These are phyloP conservation scores for Edaphochlamys debaryana DNA, from an alignment of 139 green algal species.

Conservation along the genomic window DNA sequence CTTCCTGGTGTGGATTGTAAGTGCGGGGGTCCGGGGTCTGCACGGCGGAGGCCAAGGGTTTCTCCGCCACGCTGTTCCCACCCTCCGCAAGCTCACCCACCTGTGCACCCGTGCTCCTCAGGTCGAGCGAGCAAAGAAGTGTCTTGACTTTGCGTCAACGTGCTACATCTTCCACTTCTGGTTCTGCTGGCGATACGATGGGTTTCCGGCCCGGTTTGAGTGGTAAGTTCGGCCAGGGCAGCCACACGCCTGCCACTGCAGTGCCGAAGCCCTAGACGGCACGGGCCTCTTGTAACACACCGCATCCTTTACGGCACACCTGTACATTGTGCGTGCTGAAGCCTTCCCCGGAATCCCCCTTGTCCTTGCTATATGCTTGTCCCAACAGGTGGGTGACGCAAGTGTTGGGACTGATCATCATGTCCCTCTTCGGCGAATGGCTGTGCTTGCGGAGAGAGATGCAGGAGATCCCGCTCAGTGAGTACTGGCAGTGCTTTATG, in stretches of 20 bases:
- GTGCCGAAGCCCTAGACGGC: too few relatives aligned
- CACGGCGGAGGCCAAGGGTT: too few relatives aligned
- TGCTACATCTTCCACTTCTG: slow-evolving; percentile 86
- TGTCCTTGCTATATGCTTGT: too few relatives aligned
- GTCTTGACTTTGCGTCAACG: slow-evolving; percentile 92
- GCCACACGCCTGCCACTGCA: not conserved
- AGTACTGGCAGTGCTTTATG: too few relatives aligned
- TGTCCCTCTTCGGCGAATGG: slow-evolving; percentile 89
- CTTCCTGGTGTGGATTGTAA: slow-evolving; percentile 69
- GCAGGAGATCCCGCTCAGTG: slow-evolving; percentile 88
- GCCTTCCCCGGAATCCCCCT: too few relatives aligned
- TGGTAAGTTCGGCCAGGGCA: slow-evolving; percentile 71
- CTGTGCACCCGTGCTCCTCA: slow-evolving; percentile 34
- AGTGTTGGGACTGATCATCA: slow-evolving; percentile 67
- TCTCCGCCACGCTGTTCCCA: too few relatives aligned
- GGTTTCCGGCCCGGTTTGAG: slow-evolving; percentile 69
- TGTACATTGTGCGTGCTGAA: too few relatives aligned
- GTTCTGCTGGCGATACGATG: slow-evolving; percentile 60
- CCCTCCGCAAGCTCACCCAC: not conserved
- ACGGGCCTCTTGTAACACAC: too few relatives aligned
- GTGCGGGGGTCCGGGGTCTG: not conserved
- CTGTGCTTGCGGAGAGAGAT: slow-evolving; percentile 92
- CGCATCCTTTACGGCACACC: too few relatives aligned
- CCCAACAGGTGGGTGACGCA: slow-evolving; percentile 87
- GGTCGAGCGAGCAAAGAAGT: slow-evolving; percentile 96